Conservation (phyloP, 257 asterid genomes). For the Solanum phureja region DNA sequence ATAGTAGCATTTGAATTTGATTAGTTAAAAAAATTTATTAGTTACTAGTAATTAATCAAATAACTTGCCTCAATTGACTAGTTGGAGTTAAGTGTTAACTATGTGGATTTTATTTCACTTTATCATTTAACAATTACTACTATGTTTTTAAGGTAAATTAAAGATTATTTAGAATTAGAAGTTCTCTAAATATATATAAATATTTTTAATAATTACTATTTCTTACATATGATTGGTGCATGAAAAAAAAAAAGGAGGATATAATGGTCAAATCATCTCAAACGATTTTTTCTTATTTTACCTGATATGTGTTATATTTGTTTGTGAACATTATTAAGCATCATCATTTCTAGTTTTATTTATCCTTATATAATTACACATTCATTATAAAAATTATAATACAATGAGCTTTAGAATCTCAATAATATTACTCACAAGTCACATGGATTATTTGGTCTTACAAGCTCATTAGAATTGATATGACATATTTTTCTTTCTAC, state of each 20-base stretch:
- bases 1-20: background rate
- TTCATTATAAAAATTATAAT: too few species aligned
- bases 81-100: background rate
- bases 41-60: background rate
- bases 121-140: too few species aligned
- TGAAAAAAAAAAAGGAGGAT: too few species aligned
- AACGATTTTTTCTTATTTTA: too few species aligned
- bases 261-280: too few species aligned
- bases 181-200: background rate
- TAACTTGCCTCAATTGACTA: background rate
- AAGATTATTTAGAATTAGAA: background rate
- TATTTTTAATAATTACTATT: too few species aligned
- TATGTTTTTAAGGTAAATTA: background rate
- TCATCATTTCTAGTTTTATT: too few species aligned
- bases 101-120: background rate
- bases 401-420: background rate
- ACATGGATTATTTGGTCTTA: background rate
- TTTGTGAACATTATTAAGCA: too few species aligned
- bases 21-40: background rate
- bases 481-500: too few species aligned
- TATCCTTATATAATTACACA: too few species aligned
- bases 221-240: too few species aligned
- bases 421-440: background rate
- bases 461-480: background rate
- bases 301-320: too few species aligned